phyloP scores from a whole-genome alignment of 2,329 filamentous ascomycete genomes.

The Chaetomiaceae sp. region DNA sequence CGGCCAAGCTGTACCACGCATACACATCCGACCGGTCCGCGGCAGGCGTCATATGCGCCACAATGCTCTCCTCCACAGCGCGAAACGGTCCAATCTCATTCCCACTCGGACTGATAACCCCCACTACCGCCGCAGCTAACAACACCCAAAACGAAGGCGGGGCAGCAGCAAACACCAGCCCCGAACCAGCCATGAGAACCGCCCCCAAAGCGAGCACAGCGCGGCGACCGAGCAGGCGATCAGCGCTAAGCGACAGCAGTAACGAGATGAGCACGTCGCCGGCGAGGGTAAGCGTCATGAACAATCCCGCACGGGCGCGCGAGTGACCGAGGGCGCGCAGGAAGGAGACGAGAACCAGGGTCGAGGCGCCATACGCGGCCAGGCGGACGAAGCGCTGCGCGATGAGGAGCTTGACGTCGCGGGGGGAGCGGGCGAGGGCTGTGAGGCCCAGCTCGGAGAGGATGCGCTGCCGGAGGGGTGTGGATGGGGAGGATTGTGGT shows the following conservation, averaged over 20 bases:
- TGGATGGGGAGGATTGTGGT: background rate
- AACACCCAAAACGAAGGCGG: constrained; percentile 55
- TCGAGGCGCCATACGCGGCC: constrained; percentile 59
- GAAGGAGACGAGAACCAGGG: constrained; percentile 58
- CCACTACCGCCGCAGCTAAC: constrained; percentile 53
- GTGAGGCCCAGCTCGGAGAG: constrained; percentile 1
- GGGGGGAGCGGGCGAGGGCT: background rate
- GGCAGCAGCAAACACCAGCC: constrained; percentile 47
- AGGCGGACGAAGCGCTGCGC: constrained; percentile 39
- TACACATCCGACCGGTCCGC: constrained; percentile 56
- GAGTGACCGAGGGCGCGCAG: constrained; percentile 51
- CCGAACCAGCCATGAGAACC: constrained; percentile 52
- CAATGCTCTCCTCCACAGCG: constrained; percentile 60
- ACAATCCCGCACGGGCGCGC: constrained; percentile 56
- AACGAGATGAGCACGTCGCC: constrained; percentile 60
- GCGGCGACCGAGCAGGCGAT: constrained; percentile 46
- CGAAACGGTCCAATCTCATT: constrained; percentile 67
- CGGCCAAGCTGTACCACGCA: constrained; percentile 59
- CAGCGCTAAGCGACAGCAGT: constrained; percentile 54
- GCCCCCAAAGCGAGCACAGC: constrained; percentile 51
- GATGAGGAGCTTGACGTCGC: constrained; percentile 4
- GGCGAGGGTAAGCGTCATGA: constrained; percentile 59
- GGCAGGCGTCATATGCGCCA: constrained; percentile 56
- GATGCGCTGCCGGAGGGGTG: background rate
- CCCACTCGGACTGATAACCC: constrained; percentile 58